A percentile compares a stretch with the other conserved stretches of the same genome.
Evolutionary conservation across 352 stramenopile species (phyloP).

Genomic region (Aphanomyces invadans): DNA sequence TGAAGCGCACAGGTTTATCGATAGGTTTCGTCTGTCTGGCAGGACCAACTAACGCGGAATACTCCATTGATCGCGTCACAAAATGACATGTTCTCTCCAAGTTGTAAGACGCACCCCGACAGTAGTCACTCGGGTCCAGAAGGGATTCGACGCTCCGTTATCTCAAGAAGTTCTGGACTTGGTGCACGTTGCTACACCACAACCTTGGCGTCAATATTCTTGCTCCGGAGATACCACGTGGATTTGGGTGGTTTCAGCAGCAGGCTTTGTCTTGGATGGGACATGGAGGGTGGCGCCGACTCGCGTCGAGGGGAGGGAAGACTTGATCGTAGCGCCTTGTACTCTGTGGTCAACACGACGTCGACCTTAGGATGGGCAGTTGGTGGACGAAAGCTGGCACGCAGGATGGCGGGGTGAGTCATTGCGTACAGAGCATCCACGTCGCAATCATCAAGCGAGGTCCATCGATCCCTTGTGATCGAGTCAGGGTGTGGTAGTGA

Average conservation of each 20-base stretch:
- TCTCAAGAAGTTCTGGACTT: no score
- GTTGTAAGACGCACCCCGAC: no score
- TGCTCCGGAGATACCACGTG: constrained; percentile 1
- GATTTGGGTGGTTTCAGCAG: background rate
- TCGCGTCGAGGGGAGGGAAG: background rate
- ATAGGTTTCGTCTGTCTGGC: no score
- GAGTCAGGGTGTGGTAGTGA: background rate
- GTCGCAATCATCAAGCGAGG: background rate
- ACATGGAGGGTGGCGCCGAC: background rate
- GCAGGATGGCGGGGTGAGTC: background rate
- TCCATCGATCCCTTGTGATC: background rate
- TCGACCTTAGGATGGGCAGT: constrained; percentile 1
- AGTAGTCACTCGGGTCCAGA: no score
- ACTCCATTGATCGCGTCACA: no score
- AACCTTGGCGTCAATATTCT: constrained; percentile 1
- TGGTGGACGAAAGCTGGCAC: background rate
- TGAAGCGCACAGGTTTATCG: no score
- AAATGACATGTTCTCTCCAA: no score
- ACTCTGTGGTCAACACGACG: background rate
- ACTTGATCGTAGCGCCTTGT: background rate
- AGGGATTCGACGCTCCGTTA: no score
- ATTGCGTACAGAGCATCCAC: background rate
- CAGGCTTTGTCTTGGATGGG: background rate
- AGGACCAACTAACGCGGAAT: no score
- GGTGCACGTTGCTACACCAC: no score